Evolutionary conservation across 2,329 filamentous ascomycete genomes (phyloP).

Genomic region (Capronia americana): DNA sequence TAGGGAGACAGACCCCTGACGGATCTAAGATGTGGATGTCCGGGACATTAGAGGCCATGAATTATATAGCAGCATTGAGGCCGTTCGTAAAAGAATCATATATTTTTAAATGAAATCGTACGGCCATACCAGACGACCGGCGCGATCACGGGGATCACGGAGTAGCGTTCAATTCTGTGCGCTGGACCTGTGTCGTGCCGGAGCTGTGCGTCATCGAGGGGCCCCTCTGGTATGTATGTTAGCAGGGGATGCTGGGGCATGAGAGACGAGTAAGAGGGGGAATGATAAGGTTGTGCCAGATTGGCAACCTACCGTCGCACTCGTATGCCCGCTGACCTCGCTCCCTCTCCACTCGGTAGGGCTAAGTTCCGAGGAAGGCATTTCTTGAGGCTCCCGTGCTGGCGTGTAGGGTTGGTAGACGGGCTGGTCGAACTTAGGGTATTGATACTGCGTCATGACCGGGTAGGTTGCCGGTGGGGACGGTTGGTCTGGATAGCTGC

Average conservation of each 20-base stretch:
- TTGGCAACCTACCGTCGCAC: conserved; percentile 7
- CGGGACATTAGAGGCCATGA: too few relatives aligned
- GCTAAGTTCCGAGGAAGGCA: conserved; percentile 8
- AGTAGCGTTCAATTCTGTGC: background rate
- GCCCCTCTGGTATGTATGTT: background rate
- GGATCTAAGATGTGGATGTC: too few relatives aligned
- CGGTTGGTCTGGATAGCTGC: conserved; percentile 2
- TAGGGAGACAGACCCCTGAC: too few relatives aligned
- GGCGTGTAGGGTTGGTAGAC: background rate
- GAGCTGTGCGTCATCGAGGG: conserved; percentile 1
- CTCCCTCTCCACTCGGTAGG: conserved; percentile 2
- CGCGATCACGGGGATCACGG: background rate
- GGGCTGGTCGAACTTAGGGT: background rate
- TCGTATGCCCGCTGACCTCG: conserved; percentile 8
- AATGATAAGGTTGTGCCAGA: background rate
- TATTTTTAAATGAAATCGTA: too few relatives aligned
- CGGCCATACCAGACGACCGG: too few relatives aligned
- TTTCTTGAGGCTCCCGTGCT: background rate
- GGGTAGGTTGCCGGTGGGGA: background rate
- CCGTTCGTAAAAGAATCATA: too few relatives aligned
- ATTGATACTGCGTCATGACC: background rate
- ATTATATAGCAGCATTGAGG: too few relatives aligned
- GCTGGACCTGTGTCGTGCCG: background rate
- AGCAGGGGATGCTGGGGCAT: background rate
- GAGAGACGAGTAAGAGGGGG: background rate